Evolutionary conservation across 2,329 filamentous ascomycete species (phyloP), one percentile per base, ranked within the genome.

Genomic region (Hymenoscyphus fraxineus): DNA sequence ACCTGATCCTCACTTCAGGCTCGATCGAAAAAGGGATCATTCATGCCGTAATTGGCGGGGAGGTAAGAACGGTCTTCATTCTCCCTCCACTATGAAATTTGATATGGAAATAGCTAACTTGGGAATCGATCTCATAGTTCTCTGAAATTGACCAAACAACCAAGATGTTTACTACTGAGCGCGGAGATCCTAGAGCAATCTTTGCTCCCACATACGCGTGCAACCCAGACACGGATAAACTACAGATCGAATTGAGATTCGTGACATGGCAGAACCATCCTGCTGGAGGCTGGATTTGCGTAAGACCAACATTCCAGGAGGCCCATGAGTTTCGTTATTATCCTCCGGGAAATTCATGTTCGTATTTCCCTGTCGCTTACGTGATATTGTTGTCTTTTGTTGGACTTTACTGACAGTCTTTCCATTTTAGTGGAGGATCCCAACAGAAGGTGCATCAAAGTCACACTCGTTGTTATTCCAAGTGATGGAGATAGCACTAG

Each of bases 111-210:
- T 27, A 2, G 19, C 47, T 54, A 54, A 54, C 22, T 27, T n/a
- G 13, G 44, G 19, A 12, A 54, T 32, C 54, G 2, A 6, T 51
- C 15, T 2, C 13, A 51, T 62, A 80, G 78, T 79, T 79, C 65
- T 76, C 77, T 27, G 69, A 70, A n/a, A 71, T 74, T 38, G 79
- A 81, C 68, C 78, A 81, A 67, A 81, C 79, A 2, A 81, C 79
- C 51, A 81, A 81, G 71, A 75, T 80, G 69, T 81, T 81, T 72
- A 80, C 80, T 77, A 81, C 80, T 2, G 75, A 79, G 35, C 77
- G 79, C 1, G 75, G 75, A 7, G 78, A 81, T 62, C 78, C 79
- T 1, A 73, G 75, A 13, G 79, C 79, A 22, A 68, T 78, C 61
- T 81, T 78, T 62, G 70, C 77, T 47, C 75, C 77, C n/a, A 71